Conservation (phyloP, 2,329 filamentous ascomycete species). For the Aquanectria penicillioides region DNA sequence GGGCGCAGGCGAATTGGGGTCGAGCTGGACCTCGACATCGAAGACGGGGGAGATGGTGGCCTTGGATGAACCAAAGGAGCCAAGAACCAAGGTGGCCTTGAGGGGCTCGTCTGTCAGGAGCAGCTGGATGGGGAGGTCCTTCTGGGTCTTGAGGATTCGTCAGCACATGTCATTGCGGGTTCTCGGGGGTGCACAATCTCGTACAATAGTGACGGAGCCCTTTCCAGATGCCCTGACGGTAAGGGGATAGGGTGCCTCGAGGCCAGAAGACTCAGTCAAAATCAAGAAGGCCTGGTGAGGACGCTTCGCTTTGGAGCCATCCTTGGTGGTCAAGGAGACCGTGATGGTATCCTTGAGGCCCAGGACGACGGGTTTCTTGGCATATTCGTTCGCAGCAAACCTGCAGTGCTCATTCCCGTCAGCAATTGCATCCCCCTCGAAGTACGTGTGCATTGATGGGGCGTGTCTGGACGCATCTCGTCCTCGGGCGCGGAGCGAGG, state of each 20-base stretch:
- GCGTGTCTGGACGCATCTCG: not conserved
- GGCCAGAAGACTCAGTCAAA: conserved; percentile 78
- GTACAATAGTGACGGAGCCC: conserved; percentile 83
- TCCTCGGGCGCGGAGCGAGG: not conserved
- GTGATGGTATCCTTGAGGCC: conserved; percentile 79
- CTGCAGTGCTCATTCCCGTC: conserved; percentile 52
- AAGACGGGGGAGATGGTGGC: conserved; percentile 78
- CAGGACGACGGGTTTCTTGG: conserved; percentile 72
- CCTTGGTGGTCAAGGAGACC: conserved; percentile 81
- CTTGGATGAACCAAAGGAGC: conserved; percentile 80
- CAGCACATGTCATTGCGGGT: conserved; percentile 33
- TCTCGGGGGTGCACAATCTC: conserved; percentile 40
- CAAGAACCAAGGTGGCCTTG: conserved; percentile 84
- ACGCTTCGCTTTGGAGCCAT: conserved; percentile 80
- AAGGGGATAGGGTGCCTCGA: conserved; percentile 89
- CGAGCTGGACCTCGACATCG: conserved; percentile 72
- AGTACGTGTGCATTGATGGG: not conserved
- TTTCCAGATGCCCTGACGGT: conserved; percentile 89
- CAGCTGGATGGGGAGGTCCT: conserved; percentile 88
- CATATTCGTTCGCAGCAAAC: conserved; percentile 66
- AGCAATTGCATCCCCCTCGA: conserved; percentile 29
- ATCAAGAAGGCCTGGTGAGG: conserved; percentile 95
- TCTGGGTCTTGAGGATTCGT: conserved; percentile 72
- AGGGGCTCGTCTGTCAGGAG: conserved; percentile 74
- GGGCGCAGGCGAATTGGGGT: conserved; percentile 68